These are phyloP conservation scores for Syzygium aromaticum DNA, from an alignment of 345 rosid species.

Conservation along the genomic window DNA sequence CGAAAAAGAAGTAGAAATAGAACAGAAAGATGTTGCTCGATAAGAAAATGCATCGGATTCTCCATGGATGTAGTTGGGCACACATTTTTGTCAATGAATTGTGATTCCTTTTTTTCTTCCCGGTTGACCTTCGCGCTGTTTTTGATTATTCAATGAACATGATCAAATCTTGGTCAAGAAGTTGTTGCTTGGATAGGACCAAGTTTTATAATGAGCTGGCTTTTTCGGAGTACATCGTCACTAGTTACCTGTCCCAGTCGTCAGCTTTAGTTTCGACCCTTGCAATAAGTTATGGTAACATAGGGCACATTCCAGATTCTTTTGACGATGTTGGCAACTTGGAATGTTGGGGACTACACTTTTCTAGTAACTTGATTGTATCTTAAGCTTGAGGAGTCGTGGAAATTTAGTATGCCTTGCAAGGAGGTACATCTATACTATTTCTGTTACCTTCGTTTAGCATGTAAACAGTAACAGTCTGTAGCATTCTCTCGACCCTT, in stretches of 20 bases:
- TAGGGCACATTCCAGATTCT: neutral
- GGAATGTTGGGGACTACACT: neutral
- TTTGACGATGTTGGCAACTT: neutral
- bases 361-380: neutral
- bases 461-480: neutral
- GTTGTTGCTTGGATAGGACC: neutral
- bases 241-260: neutral
- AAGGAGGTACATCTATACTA: neutral
- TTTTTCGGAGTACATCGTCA: neutral
- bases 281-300: neutral
- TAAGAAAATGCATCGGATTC: neutral
- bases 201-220: neutral
- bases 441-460: neutral
- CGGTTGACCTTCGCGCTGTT: neutral
- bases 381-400: neutral
- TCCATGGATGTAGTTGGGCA: neutral
- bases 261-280: neutral
- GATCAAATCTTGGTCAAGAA: neutral
- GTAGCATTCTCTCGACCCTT: neutral
- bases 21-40: neutral
- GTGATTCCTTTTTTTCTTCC: neutral
- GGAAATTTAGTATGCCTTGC: neutral
- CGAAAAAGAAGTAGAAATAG: neutral
- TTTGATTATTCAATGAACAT: neutral
- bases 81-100: neutral